These are phyloP conservation scores for Martensiomyces pterosporus DNA, from an alignment of 192 early-diverging fungal genomes.

Conservation along the genomic window DNA sequence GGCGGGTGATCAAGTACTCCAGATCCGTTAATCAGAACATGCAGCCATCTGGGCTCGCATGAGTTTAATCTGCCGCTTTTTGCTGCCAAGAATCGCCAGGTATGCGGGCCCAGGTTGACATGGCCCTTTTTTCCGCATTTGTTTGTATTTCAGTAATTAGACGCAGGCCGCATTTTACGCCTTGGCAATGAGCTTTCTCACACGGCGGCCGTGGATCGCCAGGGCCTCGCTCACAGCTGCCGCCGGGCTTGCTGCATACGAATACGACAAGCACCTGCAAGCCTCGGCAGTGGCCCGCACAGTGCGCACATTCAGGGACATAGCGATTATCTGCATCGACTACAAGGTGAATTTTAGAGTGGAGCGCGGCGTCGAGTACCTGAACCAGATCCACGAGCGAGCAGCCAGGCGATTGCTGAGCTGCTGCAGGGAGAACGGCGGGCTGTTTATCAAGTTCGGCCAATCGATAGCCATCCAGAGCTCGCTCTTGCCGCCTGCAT, in stretches of 20 bases:
- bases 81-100: too few relatives aligned
- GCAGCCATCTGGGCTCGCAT: too few relatives aligned
- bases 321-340: slow-evolving; percentile 46
- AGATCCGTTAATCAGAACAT: too few relatives aligned
- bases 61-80: too few relatives aligned
- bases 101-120: too few relatives aligned
- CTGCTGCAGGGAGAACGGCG: slow-evolving; percentile 78
- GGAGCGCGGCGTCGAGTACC: slow-evolving; percentile 46
- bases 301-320: slow-evolving; percentile 31
- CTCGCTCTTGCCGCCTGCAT: slow-evolving; percentile 60
- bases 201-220: too few relatives aligned
- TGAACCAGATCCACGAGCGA: slow-evolving; percentile 69
- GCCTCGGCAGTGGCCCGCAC: slow-evolving; percentile 41
- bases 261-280: slow-evolving; percentile 37
- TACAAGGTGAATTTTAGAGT: slow-evolving; percentile 83
- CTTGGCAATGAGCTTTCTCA: too few relatives aligned
- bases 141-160: too few relatives aligned
- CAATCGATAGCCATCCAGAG: slow-evolving; percentile 69
- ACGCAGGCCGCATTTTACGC: too few relatives aligned
- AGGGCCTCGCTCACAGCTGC: too few relatives aligned
- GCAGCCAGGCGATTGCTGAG: slow-evolving; percentile 68
- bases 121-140: too few relatives aligned
- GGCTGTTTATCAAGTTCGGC: slow-evolving; percentile 89
- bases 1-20: too few relatives aligned
- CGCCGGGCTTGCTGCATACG: slow-evolving; percentile 24